Evolutionary conservation across 306 rosid species (phyloP), one percentile per base, ranked within the genome.

Genomic region (Castanea sativa): DNA sequence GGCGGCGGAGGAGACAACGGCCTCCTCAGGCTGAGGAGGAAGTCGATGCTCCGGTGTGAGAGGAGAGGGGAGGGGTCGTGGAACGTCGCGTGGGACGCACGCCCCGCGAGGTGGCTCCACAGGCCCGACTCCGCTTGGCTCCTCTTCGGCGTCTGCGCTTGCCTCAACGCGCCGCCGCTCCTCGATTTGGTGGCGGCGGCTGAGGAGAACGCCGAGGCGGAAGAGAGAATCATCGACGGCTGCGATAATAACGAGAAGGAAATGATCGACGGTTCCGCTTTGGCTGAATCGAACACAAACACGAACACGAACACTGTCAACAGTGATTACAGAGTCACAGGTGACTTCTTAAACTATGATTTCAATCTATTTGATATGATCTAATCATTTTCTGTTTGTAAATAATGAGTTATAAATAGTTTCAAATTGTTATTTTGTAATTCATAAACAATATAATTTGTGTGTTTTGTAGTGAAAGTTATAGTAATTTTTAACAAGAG

Each of bases 91-190:
- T 86, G 91, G 89, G 98, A 94, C n/a, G 86, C 97, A 0, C 91
- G 98, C 1, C 98, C 98, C 0, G 97, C 97, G 0, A 88, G 98
- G 43, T 94, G 98, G 98, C 97, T 94, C 65, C 97, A 94, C 71
- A 83, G 93, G 4, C 60, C 97, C 0, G 97, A 94, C 79, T 91
- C 98, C 0, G 98, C 91, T 2, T 92, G 98, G 98, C 90, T 94
- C 0, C 87, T 94, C 2, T 94, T 94, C 58, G 98, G 98, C 8
- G 98, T 92, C 41, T 90, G 98, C 74, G 86, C 89, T 1, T 94
- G 97, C 75, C 91, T 91, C 3, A 83, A 92, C 3, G 84, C 92
- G n/a, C 97, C 97, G 80, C 83, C 84, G 11, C 3, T 38, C 1
- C 45, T 38, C 11, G 45, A 38, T 38, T 70, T 58, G 64, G 81